Evolutionary conservation across 305 asterid genomes (phyloP).

Genomic region (Rubia tinctorum): DNA sequence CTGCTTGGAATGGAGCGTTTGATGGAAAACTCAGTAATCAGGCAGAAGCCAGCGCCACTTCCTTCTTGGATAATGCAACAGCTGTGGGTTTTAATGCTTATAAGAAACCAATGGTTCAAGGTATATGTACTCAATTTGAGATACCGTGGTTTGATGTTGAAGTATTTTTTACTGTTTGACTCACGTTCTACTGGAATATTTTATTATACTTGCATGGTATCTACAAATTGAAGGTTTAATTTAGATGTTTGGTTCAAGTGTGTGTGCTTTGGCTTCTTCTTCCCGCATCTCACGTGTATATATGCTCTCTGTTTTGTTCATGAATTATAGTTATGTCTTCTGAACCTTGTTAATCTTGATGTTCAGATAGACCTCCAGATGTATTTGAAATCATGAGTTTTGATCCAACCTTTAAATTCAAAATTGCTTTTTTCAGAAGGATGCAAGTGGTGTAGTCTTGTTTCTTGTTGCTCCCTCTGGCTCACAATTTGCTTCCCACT

Average conservation of each 20-base stretch:
- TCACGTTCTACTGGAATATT: background rate
- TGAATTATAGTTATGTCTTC: background rate
- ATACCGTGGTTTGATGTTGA: background rate
- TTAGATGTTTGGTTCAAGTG: background rate
- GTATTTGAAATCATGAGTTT: background rate
- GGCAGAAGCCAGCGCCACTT: slow-evolving; percentile 35
- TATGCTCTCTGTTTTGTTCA: background rate
- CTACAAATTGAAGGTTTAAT: background rate
- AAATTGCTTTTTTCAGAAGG: background rate
- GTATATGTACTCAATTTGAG: slow-evolving; percentile 28
- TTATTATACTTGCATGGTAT: background rate
- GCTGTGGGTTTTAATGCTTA: slow-evolving; percentile 35
- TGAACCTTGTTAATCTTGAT: background rate
- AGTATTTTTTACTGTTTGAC: background rate
- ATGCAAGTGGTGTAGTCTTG: background rate
- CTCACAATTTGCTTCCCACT: background rate
- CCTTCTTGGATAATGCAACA: slow-evolving; percentile 31
- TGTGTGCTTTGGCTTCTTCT: background rate
- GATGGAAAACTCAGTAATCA: slow-evolving; percentile 45
- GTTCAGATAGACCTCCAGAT: background rate
- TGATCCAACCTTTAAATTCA: background rate
- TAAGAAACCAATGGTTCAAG: slow-evolving; percentile 40
- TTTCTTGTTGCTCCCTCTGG: background rate
- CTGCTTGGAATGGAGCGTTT: slow-evolving; percentile 37
- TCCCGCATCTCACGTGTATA: background rate